A percentile compares a stretch with the other conserved stretches of the same genome.
phyloP scores from a whole-genome alignment of 306 rosid genomes.

The Castanospermum australe region DNA sequence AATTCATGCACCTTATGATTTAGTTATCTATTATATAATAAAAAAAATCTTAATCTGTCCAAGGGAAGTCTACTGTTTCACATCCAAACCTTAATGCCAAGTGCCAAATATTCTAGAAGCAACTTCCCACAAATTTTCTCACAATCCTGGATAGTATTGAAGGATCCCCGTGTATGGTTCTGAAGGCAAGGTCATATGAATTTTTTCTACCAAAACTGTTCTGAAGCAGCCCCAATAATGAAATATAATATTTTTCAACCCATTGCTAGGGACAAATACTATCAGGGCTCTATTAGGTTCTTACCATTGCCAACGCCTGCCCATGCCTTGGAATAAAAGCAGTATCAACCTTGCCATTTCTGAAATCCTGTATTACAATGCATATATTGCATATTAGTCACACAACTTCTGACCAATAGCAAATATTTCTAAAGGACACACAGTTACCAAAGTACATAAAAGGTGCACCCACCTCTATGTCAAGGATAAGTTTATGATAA shows the following conservation, averaged over 20 bases:
- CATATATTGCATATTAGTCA: slow-evolving; percentile 14
- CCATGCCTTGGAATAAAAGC: slow-evolving; percentile 96
- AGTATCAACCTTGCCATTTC: slow-evolving; percentile 85
- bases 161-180: neutral
- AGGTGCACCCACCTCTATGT: slow-evolving; percentile 61
- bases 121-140: neutral
- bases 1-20: neutral
- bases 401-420: neutral
- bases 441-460: neutral
- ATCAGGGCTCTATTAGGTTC: slow-evolving; percentile 24
- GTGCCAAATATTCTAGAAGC: neutral
- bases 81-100: neutral
- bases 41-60: neutral
- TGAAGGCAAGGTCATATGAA: neutral
- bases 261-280: neutral
- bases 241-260: slow-evolving; percentile 6
- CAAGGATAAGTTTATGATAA: slow-evolving; percentile 95
- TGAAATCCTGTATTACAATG: slow-evolving; percentile 68
- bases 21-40: neutral
- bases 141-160: neutral
- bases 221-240: slow-evolving; percentile 4
- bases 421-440: slow-evolving; percentile 16
- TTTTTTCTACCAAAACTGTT: slow-evolving; percentile 17
- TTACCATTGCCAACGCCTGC: slow-evolving; percentile 74
- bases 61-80: neutral